These are phyloP conservation scores for Wilcoxina mikolae DNA, from an alignment of 495 filamentous ascomycete species.

Conservation along the genomic window DNA sequence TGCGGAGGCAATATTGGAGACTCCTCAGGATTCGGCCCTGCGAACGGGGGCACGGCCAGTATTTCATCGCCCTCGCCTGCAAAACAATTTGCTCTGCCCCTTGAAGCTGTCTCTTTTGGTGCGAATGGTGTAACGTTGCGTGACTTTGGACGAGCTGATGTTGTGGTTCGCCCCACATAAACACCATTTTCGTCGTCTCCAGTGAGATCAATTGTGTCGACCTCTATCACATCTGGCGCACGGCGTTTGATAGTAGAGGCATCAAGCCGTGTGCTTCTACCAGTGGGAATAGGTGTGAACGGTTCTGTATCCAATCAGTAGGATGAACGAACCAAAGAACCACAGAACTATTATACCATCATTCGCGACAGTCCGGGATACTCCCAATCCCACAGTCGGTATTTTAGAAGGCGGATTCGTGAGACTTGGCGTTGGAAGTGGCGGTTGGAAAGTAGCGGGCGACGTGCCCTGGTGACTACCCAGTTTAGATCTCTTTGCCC, in stretches of 20 bases:
- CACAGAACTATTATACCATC: too few species aligned
- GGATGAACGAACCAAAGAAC: too few species aligned
- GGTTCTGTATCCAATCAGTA: neutral
- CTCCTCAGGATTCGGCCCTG: neutral
- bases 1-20: neutral
- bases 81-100: neutral
- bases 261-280: neutral
- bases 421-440: conserved; percentile 8
- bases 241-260: conserved; percentile 9
- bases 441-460: conserved; percentile 12
- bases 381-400: neutral
- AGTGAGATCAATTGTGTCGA: conserved; percentile 25
- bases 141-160: neutral
- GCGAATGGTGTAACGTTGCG: neutral
- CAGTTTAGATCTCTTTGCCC: neutral
- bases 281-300: neutral
- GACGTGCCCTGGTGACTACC: conserved; percentile 5
- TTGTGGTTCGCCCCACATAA: too few species aligned
- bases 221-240: conserved; percentile 9
- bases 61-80: neutral
- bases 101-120: neutral
- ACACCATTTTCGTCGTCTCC: conserved; percentile 15
- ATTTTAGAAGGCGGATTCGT: neutral
- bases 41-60: neutral
- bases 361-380: neutral